Percentiles rank a stretch among this genome's conserved stretches.
Conservation (phyloP, 225 moss, liverwort and hornwort species). For the Takakia lepidozioides region DNA sequence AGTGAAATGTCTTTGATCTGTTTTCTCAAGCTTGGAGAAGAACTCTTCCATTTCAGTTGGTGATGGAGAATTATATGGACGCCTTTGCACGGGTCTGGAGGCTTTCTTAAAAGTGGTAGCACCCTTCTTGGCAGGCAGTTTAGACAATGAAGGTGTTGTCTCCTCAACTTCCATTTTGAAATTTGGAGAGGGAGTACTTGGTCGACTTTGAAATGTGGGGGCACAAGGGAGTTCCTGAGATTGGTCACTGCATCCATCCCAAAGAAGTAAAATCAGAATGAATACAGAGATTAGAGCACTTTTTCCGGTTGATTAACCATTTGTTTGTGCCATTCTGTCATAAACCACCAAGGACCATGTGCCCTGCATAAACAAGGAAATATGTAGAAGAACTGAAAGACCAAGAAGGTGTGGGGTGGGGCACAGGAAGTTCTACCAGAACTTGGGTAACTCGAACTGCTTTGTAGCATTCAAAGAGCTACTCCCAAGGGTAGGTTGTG, state of each 20-base stretch:
- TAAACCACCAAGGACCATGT: no score
- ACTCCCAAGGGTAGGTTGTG: constrained; percentile 6
- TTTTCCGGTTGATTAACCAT: no score
- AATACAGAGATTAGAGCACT: constrained; percentile 4
- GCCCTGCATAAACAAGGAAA: background rate
- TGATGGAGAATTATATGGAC: constrained; percentile 22
- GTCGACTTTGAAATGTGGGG: constrained; percentile 14
- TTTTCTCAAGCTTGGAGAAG: constrained; percentile 29
- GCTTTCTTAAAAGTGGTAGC: constrained; percentile 9
- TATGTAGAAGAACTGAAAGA: background rate
- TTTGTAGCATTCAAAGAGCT: constrained; percentile 9
- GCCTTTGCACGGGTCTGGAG: constrained; percentile 17
- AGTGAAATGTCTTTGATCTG: constrained; percentile 22
- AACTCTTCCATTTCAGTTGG: constrained; percentile 27
- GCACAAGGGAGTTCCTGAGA: background rate
- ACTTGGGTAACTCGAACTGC: constrained; percentile 8
- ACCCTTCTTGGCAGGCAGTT: constrained; percentile 20
- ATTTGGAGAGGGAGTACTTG: constrained; percentile 17
- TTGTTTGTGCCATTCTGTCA: no score
- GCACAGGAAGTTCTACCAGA: constrained; percentile 10
- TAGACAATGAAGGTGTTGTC: constrained; percentile 11
- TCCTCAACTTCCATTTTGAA: constrained; percentile 8
- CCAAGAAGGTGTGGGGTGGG: background rate
- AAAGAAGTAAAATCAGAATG: background rate
- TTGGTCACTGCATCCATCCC: no score